These are phyloP conservation scores for Penicillium samsonianum DNA, from an alignment of 495 filamentous ascomycete species.

Conservation along the genomic window DNA sequence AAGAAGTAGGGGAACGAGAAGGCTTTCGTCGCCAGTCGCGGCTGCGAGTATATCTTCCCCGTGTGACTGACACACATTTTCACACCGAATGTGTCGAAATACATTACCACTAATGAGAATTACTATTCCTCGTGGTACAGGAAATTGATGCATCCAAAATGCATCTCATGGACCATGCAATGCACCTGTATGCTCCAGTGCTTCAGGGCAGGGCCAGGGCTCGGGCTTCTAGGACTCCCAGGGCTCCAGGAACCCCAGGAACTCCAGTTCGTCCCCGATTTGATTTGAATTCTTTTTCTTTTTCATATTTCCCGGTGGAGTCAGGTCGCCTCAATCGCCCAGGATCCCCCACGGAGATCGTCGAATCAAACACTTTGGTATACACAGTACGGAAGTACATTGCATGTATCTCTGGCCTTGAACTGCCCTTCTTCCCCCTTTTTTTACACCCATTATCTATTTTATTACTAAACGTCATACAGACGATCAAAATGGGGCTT, in stretches of 20 bases:
- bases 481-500: constrained; percentile 12
- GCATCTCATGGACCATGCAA: constrained; percentile 11
- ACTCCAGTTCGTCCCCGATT: constrained; percentile 15
- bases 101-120: constrained; percentile 16
- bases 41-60: constrained; percentile 21
- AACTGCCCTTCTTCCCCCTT: constrained; percentile 16
- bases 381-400: constrained; percentile 4
- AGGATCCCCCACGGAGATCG: constrained; percentile 25
- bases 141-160: constrained; percentile 30
- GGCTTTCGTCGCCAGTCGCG: constrained; percentile 34
- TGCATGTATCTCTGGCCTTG: constrained; percentile 27
- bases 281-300: not conserved
- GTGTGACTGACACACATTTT: constrained; percentile 15
- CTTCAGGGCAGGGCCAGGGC: not conserved
- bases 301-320: constrained; percentile 3
- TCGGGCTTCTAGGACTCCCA: not conserved
- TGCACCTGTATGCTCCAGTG: constrained; percentile 12
- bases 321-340: constrained; percentile 22
- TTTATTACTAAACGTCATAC: constrained; percentile 25
- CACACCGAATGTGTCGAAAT: constrained; percentile 17
- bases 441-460: not conserved
- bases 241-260: not conserved
- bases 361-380: constrained; percentile 10
- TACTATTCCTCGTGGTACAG: constrained; percentile 16
- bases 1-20: constrained; percentile 1